Evolutionary conservation across 2,329 filamentous ascomycete genomes (phyloP), one percentile per base, ranked within the genome.

Genomic region (Beauveria sp.): DNA sequence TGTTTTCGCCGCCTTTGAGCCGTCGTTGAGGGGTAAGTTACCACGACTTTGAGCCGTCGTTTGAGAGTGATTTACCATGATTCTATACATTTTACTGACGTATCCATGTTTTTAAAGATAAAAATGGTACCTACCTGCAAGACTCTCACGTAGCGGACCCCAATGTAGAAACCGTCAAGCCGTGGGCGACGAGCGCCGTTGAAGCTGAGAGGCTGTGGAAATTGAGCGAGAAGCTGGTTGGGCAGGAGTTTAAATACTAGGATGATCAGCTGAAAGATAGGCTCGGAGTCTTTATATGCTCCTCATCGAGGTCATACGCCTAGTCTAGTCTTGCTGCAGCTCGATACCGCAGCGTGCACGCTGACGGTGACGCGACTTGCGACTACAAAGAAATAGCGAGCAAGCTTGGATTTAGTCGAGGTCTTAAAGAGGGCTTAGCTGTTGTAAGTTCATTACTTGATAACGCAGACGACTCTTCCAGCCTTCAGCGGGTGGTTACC

Each of bases 181-280:
- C 70, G 12, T 73, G 71, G 70, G 72, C 64, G 0, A 70, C 68
- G n/a, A 70, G 68, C 50, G 16, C 61, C 2, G 18, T 73, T 8
- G 71, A 73, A 54, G 77, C 79, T 0, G 73, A 76, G 62, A 76
- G 66, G 67, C 66, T 80, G 43, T 81, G 79, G 79, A 70, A 70
- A 48, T 48, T 79, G 52, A 79, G 75, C n/a, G 76, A 79, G 69
- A 67, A 76, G 64, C 64, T 80, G 54, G 77, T 80, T n/a, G 72
- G 70, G 0, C 70, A 79, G 60, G 68, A 73, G 59, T 79, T 79
- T 63, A 57, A 58, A 7, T 70, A 70, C n/a, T 72, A 44, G 12
- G 18, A 10, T 14, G 9, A 16, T 6, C 2, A 18, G 22, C 22
- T 9, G 43, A 16, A 12, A 24, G 10, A 46, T 24, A 22, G 2